Conservation (phyloP, 2,329 filamentous ascomycete species). For the Lachnellula willkommii region DNA sequence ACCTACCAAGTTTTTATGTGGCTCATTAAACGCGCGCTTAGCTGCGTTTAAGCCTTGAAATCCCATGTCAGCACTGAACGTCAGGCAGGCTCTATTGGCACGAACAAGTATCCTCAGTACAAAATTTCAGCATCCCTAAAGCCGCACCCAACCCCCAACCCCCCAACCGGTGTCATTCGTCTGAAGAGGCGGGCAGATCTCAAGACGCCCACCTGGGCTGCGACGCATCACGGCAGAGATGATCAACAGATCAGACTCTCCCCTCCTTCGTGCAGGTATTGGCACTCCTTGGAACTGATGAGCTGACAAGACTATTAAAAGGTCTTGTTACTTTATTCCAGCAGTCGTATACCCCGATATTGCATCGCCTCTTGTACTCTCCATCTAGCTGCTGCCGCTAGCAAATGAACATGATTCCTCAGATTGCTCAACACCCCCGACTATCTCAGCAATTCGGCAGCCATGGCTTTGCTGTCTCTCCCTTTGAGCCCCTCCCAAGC, state of each 20-base stretch:
- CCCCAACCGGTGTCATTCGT: neutral
- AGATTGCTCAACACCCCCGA: conserved; percentile 39
- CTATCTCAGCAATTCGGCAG: conserved; percentile 26
- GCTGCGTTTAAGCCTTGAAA: neutral
- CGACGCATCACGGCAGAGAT: conserved; percentile 27
- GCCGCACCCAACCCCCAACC: neutral
- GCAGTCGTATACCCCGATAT: conserved; percentile 3
- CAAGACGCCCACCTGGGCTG: conserved; percentile 21
- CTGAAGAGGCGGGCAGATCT: conserved; percentile 6
- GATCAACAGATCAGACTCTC: conserved; percentile 27
- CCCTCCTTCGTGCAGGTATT: conserved; percentile 33
- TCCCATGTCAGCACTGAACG: neutral
- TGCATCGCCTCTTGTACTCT: conserved; percentile 1
- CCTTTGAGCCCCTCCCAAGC: conserved; percentile 21
- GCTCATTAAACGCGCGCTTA: neutral
- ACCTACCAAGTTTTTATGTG: neutral
- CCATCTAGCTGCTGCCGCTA: conserved; percentile 10
- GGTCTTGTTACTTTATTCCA: conserved; percentile 6
- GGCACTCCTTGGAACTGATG: conserved; percentile 29
- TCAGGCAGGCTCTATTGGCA: neutral
- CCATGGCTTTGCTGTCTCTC: conserved; percentile 23
- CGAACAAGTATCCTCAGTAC: neutral
- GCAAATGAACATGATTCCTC: conserved; percentile 42
- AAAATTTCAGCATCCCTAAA: neutral
- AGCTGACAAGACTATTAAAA: conserved; percentile 14